These are phyloP conservation scores for Houttuynia cordata DNA, from an alignment of 164 flowering plant genomes.

Conservation along the genomic window DNA sequence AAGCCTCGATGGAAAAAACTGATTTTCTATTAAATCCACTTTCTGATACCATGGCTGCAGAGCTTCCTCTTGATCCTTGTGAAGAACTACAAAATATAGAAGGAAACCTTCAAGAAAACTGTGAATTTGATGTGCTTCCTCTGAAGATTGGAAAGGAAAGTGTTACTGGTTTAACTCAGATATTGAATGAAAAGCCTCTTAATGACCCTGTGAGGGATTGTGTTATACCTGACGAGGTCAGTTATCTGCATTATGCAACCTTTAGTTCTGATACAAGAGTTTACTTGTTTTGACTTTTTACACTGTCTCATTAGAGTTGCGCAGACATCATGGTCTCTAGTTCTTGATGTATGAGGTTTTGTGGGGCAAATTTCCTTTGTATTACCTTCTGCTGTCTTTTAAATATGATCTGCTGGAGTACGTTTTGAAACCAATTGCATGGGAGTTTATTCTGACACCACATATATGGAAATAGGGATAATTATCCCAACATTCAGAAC, in stretches of 20 bases:
- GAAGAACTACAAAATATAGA: background rate
- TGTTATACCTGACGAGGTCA: constrained; percentile 26
- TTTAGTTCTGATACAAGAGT: background rate
- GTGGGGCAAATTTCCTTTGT: no score
- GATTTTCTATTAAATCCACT: no score
- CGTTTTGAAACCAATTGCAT: no score
- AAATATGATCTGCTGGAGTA: no score
- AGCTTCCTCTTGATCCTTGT: background rate
- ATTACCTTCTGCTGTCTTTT: no score
- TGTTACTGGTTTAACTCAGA: background rate
- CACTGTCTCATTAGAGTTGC: background rate
- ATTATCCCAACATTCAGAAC: no score
- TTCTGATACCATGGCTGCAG: background rate
- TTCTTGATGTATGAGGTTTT: background rate
- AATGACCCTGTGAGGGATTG: constrained; percentile 14
- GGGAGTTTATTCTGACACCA: no score
- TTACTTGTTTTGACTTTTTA: background rate
- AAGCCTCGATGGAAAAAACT: no score
- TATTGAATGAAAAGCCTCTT: constrained; percentile 11
- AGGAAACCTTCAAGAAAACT: constrained; percentile 8
- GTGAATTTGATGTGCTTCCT: background rate
- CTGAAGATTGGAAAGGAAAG: constrained; percentile 7
- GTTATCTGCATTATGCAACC: constrained; percentile 6
- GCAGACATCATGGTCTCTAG: background rate
- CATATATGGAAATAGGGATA: no score